A percentile compares a stretch with the other conserved stretches of the same genome.
Evolutionary conservation across 225 moss, liverwort and hornwort genomes (phyloP).

Genomic region (Sphagnum contortum): DNA sequence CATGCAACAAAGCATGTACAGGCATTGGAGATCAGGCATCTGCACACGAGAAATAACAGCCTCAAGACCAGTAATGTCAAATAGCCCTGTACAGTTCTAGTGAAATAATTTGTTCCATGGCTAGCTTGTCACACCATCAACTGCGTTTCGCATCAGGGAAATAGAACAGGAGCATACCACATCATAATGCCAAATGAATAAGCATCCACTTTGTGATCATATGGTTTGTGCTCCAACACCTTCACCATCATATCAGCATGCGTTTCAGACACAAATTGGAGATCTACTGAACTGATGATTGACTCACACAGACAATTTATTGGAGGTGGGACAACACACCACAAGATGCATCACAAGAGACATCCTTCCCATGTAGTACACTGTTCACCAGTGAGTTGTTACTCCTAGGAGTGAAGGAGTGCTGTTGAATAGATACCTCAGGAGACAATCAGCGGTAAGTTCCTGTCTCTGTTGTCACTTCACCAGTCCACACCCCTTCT

Average conservation of each 20-base stretch:
- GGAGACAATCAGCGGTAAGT: conserved; percentile 98
- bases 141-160: not conserved
- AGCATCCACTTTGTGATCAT: conserved; percentile 87
- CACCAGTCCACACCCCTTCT: conserved; percentile 34
- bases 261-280: no score
- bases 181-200: conserved; percentile 96
- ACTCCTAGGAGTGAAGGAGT: no score
- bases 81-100: not conserved
- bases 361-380: no score
- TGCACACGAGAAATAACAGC: not conserved
- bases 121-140: no score
- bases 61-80: not conserved
- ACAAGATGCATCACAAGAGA: no score
- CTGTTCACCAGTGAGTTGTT: no score
- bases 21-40: no score
- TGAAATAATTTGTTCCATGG: not conserved
- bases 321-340: no score
- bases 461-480: conserved; percentile 99
- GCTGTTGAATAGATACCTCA: conserved; percentile 34
- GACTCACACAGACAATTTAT: no score
- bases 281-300: no score
- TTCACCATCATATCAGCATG: not conserved
- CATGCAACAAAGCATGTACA: no score
- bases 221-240: conserved; percentile 93
- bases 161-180: conserved; percentile 31